A percentile compares a stretch with the other conserved stretches of the same genome.
phyloP scores from a whole-genome alignment of 495 filamentous ascomycete genomes.

The Thermothielavioides terrestris region DNA sequence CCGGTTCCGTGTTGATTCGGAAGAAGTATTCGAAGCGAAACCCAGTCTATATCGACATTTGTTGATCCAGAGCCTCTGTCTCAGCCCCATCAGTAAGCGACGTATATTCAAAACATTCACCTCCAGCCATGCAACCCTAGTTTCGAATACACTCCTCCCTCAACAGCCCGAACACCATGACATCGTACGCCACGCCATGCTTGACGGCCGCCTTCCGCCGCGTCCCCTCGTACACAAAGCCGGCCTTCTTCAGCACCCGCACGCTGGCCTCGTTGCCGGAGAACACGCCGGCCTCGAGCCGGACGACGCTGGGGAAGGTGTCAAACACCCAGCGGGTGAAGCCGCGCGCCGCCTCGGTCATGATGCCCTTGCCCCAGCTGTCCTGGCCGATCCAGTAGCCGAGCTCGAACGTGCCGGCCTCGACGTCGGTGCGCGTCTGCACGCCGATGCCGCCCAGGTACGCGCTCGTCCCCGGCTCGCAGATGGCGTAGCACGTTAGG shows the following conservation, averaged over 20 bases:
- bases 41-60: too few species aligned
- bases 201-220: conserved; percentile 30
- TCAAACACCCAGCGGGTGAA: conserved; percentile 31
- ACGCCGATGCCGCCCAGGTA: conserved; percentile 29
- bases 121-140: too few species aligned
- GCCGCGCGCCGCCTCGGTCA: conserved; percentile 18
- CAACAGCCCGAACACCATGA: conserved; percentile 24
- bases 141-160: conserved; percentile 23
- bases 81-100: too few species aligned
- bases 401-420: conserved; percentile 28
- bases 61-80: too few species aligned
- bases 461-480: conserved; percentile 16
- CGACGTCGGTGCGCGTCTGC: conserved; percentile 16
- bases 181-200: conserved; percentile 24
- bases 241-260: conserved; percentile 27
- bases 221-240: conserved; percentile 32
- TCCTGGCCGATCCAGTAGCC: conserved; percentile 33
- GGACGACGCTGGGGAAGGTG: conserved; percentile 18
- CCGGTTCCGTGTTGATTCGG: too few species aligned
- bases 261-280: conserved; percentile 26
- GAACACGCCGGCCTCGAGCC: conserved; percentile 30
- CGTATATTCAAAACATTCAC: too few species aligned
- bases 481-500: conserved; percentile 26
- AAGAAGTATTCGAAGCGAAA: too few species aligned
- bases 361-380: conserved; percentile 33